Evolutionary conservation across 2,329 filamentous ascomycete genomes (phyloP), one percentile per base, ranked within the genome.

Genomic region (Colletotrichum camelliae): DNA sequence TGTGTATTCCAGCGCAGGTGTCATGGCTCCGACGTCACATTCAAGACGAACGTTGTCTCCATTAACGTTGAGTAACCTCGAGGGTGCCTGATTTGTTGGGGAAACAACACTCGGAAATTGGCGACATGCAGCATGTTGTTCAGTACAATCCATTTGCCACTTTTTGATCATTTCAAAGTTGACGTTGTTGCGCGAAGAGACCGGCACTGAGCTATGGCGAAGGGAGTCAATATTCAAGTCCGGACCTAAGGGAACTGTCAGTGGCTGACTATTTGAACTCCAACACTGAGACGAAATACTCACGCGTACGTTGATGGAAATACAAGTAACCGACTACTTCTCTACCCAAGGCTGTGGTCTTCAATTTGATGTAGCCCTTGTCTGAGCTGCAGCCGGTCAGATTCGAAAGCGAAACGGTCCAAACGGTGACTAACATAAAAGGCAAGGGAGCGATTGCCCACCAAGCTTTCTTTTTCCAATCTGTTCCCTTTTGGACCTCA

Each of bases 91-190:
- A 52, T 52, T 4, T 21, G 43, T 21, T n/a, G 43, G 43, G 4
- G 43, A 52, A 52, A 52, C 43, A 52, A 52, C 10, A n/a, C 43
- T 52, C 6, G 43, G n/a, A 52, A 52, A 52, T 52, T 52, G n/a
- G 43, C n/a, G 43, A 52, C 43, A 52, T 21, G 43, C 5, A 52
- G 43, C 13, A 52, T 52, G 43, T 6, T 24, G 10, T 4, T 21
- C n/a, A 21, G 43, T 52, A 13, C 43, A 52, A 52, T 4, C 10
- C 7, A 13, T 0, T 52, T 52, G 43, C 43, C 43, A 52, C n/a
- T 52, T 52, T 12, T 52, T 52, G 43, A 52, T 52, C 0, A 2
- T 9, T 52, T 52, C 43, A 52, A 52, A 13, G 2, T 52, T 52
- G 10, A 24, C 6, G n/a, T 21, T 13, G 0, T 52, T 21, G 43